Percentiles rank a stretch among this genome's conserved stretches.
Conservation (phyloP, 1,139 yeast genomes). For the Blastobotrys elegans region DNA sequence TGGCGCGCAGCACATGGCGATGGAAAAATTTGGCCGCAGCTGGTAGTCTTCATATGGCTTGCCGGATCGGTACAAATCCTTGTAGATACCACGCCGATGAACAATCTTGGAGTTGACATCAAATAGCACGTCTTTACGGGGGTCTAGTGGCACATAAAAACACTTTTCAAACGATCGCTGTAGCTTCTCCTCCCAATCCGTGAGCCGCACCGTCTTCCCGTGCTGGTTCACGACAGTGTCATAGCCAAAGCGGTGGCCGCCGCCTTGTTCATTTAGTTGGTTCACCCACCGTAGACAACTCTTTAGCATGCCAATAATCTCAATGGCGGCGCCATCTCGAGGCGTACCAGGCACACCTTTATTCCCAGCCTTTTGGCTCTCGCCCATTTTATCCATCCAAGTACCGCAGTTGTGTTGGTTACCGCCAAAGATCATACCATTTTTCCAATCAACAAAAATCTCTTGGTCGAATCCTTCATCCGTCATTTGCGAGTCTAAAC, state of each 20-base stretch:
- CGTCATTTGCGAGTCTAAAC: constrained; percentile 84
- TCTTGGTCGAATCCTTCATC: constrained; percentile 89
- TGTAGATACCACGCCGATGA: constrained; percentile 90
- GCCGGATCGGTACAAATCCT: constrained; percentile 75
- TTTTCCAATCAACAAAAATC: constrained; percentile 78
- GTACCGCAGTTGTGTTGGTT: constrained; percentile 93
- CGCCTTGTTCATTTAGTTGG: constrained; percentile 48
- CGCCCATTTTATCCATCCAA: constrained; percentile 99
- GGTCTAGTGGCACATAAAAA: constrained; percentile 66
- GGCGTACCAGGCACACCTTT: constrained; percentile 96
- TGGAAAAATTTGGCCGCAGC: constrained; percentile 83
- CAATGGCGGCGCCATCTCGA: constrained; percentile 94
- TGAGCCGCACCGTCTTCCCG: constrained; percentile 49
- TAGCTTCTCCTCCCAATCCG: constrained; percentile 67
- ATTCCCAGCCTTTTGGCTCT: constrained; percentile 73
- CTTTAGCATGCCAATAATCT: constrained; percentile 82
- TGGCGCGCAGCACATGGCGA: constrained; percentile 92
- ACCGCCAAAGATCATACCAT: constrained; percentile 88
- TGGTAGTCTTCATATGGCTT: constrained; percentile 93
- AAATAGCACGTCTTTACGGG: constrained; percentile 53
- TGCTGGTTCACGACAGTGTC: constrained; percentile 43
- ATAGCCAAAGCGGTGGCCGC: constrained; percentile 41
- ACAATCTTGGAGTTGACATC: constrained; percentile 61
- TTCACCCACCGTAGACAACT: constrained; percentile 77
- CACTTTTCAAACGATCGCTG: constrained; percentile 72